phyloP scores from a whole-genome alignment of 441 rosid species.

The Syzygium malaccense region DNA sequence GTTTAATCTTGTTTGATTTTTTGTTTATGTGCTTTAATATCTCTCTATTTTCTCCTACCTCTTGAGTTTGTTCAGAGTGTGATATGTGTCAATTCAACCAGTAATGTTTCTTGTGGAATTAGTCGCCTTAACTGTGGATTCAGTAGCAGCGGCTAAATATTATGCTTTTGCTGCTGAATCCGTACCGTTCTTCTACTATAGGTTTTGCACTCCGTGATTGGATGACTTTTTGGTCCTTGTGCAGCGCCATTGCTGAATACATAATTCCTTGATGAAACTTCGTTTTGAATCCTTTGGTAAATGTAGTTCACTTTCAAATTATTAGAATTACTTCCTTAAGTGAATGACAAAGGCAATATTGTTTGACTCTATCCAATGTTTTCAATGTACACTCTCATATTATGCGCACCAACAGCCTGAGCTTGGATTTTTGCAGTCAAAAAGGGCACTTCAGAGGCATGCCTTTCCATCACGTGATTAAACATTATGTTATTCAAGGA shows the following conservation, averaged over 20 bases:
- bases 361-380: not conserved
- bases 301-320: not conserved
- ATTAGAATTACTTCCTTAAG: not conserved
- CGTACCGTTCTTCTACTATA: not conserved
- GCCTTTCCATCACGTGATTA: constrained; percentile 72
- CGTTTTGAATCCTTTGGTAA: not conserved
- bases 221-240: not conserved
- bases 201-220: not conserved
- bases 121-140: not conserved
- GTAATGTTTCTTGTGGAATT: not conserved
- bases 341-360: not conserved
- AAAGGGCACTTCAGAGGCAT: constrained; percentile 71
- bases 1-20: not conserved
- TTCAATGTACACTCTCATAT: not conserved
- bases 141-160: not conserved
- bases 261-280: not conserved
- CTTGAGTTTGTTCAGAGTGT: not conserved
- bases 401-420: not conserved
- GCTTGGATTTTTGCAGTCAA: constrained; percentile 45
- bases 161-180: not conserved
- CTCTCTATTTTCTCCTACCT: not conserved
- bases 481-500: constrained; percentile 78
- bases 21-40: not conserved
- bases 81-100: not conserved
- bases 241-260: not conserved